Percentiles rank a stretch among this genome's conserved stretches.
Evolutionary conservation across 371 early-diverging fungal genomes (phyloP).

Genomic region (Mortierella sp.): DNA sequence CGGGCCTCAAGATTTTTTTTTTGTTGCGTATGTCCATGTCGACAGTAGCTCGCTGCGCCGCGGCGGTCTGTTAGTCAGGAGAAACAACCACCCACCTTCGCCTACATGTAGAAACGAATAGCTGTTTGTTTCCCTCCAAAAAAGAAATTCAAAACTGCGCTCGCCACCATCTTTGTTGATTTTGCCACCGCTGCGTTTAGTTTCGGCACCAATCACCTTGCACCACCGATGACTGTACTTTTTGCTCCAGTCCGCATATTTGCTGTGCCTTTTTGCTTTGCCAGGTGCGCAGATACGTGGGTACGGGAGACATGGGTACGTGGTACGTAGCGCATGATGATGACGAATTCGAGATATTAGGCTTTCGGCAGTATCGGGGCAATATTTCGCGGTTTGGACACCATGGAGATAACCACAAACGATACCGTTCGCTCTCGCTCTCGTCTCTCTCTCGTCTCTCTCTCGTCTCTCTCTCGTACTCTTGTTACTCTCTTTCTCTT

Average conservation of each 20-base stretch:
- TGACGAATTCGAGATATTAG: no score
- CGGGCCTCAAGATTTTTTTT: neutral
- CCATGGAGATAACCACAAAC: no score
- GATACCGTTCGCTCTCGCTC: no score
- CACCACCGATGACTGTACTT: neutral
- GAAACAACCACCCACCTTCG: no score
- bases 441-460: neutral
- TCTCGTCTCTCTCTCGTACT: no score
- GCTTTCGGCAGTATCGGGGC: no score
- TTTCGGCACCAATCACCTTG: neutral
- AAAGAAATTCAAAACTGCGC: neutral
- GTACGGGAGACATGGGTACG: neutral
- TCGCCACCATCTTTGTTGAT: slow-evolving; percentile 3
- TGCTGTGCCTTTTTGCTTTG: neutral
- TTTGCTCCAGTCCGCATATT: neutral
- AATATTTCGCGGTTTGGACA: no score
- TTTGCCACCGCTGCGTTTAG: neutral
- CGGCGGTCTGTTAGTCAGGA: neutral
- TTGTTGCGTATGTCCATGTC: neutral
- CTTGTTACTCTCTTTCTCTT: no score
- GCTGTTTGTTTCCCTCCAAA: slow-evolving; percentile 2
- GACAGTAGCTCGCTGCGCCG: neutral
- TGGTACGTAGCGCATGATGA: neutral
- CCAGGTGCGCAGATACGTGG: neutral
- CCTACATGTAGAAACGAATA: neutral